Evolutionary conservation across 768 basidiomycete genomes (phyloP).

Genomic region (Hebeloma cylindrosporum): DNA sequence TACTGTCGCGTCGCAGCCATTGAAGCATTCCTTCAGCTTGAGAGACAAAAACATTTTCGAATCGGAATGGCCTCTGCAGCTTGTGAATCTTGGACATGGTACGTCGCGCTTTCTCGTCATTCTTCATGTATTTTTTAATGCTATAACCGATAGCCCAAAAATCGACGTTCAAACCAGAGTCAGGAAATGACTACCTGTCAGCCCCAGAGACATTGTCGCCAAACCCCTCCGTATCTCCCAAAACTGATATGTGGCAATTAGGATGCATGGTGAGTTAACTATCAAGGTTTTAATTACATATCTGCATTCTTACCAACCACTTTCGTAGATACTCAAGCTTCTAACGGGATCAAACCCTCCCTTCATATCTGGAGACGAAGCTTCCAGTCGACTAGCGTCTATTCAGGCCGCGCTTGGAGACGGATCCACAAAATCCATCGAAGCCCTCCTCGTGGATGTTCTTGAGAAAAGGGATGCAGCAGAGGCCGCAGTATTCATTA

Average conservation of each 20-base stretch:
- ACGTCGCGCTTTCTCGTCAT: background rate
- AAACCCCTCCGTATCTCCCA: slow-evolving; percentile 10
- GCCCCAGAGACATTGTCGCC: slow-evolving; percentile 17
- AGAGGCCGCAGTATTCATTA: slow-evolving; percentile 11
- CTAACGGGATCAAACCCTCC: slow-evolving; percentile 6
- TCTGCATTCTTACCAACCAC: background rate
- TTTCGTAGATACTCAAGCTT: slow-evolving; percentile 9
- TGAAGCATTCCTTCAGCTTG: slow-evolving; percentile 11
- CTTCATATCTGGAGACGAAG: background rate
- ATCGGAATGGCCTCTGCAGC: slow-evolving; percentile 13
- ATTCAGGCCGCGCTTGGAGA: slow-evolving; percentile 6
- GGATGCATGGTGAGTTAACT: slow-evolving; percentile 15
- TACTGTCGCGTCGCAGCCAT: slow-evolving; percentile 14
- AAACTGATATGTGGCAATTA: slow-evolving; percentile 21
- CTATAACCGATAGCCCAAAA: slow-evolving; percentile 9
- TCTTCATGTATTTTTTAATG: background rate
- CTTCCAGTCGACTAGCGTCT: slow-evolving; percentile 4
- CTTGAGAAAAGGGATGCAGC: slow-evolving; percentile 8
- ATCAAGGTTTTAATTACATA: too few relatives aligned
- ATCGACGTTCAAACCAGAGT: slow-evolving; percentile 10
- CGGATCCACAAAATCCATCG: slow-evolving; percentile 1
- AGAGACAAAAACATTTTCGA: slow-evolving; percentile 10
- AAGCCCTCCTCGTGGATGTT: background rate
- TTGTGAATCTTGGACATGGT: slow-evolving; percentile 17
- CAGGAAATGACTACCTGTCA: slow-evolving; percentile 5